Evolutionary conservation across 2,329 filamentous ascomycete genomes (phyloP).

Genomic region (Neonectria sp.): DNA sequence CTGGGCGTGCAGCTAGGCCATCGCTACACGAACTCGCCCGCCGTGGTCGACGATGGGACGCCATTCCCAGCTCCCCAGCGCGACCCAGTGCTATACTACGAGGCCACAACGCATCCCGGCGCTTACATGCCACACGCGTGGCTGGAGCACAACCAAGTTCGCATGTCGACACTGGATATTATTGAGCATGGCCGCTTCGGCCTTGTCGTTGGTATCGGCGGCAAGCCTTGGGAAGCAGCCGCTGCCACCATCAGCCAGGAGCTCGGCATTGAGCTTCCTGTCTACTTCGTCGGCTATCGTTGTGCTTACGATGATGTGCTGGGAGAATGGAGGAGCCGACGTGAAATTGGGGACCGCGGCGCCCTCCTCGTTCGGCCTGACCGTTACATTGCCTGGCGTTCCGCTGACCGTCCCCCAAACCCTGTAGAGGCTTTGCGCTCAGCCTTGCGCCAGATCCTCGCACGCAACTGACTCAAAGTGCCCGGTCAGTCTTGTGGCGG

Average conservation of each 20-base stretch:
- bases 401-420: conserved; percentile 21
- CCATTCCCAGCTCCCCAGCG: conserved; percentile 37
- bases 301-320: conserved; percentile 75
- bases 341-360: conserved; percentile 71
- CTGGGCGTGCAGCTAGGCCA: too few relatives aligned
- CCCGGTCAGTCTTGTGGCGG: neutral
- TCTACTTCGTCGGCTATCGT: conserved; percentile 68
- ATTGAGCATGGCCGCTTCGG: conserved; percentile 69
- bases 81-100: conserved; percentile 61
- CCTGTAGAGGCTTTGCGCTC: conserved; percentile 15
- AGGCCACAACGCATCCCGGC: conserved; percentile 70
- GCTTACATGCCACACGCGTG: conserved; percentile 73
- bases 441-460: conserved; percentile 23
- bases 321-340: conserved; percentile 68
- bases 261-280: conserved; percentile 63
- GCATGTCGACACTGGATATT: conserved; percentile 72
- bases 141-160: conserved; percentile 63
- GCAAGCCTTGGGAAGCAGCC: conserved; percentile 67
- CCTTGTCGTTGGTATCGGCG: conserved; percentile 69
- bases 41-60: conserved; percentile 54
- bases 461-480: neutral
- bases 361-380: conserved; percentile 73
- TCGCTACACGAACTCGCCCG: conserved; percentile 19
- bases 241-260: conserved; percentile 56
- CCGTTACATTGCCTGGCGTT: conserved; percentile 70